Evolutionary conservation across 176 grass and related monocot species (phyloP).

Genomic region (Guadua angustifolia): DNA sequence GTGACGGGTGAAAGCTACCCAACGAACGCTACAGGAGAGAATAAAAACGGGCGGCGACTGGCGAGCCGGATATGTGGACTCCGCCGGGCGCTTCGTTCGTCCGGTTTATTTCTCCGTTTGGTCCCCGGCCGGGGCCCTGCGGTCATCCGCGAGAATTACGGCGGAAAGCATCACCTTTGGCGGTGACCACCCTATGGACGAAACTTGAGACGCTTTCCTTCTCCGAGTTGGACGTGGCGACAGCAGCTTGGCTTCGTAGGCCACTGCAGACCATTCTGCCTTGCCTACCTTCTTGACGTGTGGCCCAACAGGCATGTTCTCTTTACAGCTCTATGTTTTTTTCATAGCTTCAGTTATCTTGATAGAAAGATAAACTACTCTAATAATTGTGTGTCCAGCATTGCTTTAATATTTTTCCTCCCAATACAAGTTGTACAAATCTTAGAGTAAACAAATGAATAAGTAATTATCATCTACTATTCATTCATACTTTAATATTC

Average conservation of each 20-base stretch:
- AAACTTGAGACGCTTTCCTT: background rate
- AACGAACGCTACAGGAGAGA: background rate
- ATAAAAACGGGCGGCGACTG: background rate
- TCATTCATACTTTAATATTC: no score
- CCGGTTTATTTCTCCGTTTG: background rate
- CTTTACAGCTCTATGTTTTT: background rate
- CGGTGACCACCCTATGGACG: background rate
- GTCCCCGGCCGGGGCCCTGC: background rate
- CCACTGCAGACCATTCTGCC: no score
- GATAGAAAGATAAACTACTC: no score
- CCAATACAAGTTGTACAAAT: no score
- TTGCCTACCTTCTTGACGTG: no score
- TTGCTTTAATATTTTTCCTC: no score
- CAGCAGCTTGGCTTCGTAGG: background rate
- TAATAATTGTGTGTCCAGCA: no score
- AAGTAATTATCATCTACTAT: no score
- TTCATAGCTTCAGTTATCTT: no score
- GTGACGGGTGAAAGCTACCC: slow-evolving; percentile 23
- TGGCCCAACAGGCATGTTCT: background rate
- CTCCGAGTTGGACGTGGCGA: slow-evolving; percentile 16
- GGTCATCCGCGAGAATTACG: slow-evolving; percentile 37
- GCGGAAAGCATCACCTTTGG: slow-evolving; percentile 20
- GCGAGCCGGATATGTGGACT: slow-evolving; percentile 15
- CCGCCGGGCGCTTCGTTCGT: background rate
- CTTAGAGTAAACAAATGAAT: no score